Base-by-base conservation (phyloP, 495 filamentous ascomycete genomes). In the Podospora didyma region DNA sequence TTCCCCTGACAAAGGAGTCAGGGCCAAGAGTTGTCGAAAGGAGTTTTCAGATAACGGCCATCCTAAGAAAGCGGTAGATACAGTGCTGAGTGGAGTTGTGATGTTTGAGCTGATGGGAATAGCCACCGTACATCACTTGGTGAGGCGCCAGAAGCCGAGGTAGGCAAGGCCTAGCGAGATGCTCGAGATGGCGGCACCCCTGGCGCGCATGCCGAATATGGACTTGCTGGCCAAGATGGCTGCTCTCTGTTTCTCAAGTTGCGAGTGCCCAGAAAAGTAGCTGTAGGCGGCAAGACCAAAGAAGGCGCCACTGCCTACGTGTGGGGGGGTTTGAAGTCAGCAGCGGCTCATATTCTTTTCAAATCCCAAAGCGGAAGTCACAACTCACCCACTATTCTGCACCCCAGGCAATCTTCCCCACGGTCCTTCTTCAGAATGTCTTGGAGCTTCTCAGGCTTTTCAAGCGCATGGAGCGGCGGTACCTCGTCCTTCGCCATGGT, bases 251-350 rank as follows among this genome's bases (percentile, higher is more conserved):
- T 82, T 75, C 47, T 81, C 79, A 19, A 97, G 82, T 66, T 95
- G 89, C 39, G 72, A 70, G 62, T 86, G 87, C 34, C 93, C 93
- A 9, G 88, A 90, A 55, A 84, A 76, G 72, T 93, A 96, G 66
- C 84, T 92, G 76, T 96, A 97, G 6, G 82, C 83, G 14, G 89
- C 93, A 47, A 97, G 85, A n/a, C 92, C 92, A 45, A 94, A 76
- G 60, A 97, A 96, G 16, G 89, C 92, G 31, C 85, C 82, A 51
- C 86, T 85, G 19, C 93, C 93, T 64, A 54, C 17, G 31, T 41
- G 11, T 53, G 7, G 14, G 3, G 10, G 4, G 31, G 39, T 20
- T 4, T 22, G n/a, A 21, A 20, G 22, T 49, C 22, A 31, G 23
- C 10, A 24, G 1, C 7, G 19, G 24, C 16, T 20, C n/a, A 28